Conservation (phyloP, 2,329 filamentous ascomycete genomes). For the Tolypocladium album region DNA sequence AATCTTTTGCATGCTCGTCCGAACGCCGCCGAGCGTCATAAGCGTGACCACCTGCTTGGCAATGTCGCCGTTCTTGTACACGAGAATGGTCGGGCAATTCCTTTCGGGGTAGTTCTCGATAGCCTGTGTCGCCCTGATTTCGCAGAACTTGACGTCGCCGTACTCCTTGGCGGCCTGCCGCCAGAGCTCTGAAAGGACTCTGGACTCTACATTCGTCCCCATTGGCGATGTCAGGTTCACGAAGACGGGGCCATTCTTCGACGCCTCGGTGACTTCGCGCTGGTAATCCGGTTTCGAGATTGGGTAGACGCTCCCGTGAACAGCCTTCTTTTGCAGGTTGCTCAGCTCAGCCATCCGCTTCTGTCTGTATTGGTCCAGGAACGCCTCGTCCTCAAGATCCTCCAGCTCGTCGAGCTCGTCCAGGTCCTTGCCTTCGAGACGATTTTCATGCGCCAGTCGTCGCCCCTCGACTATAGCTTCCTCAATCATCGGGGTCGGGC, state of each 20-base stretch:
- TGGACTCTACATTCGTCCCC: conserved; percentile 75
- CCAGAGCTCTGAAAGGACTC: conserved; percentile 78
- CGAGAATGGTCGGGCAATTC: conserved; percentile 87
- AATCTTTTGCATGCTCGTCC: conserved; percentile 61
- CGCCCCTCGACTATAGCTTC: conserved; percentile 82
- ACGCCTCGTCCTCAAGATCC: conserved; percentile 89
- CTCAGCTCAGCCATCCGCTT: conserved; percentile 79
- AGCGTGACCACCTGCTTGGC: conserved; percentile 87
- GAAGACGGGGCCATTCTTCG: conserved; percentile 55
- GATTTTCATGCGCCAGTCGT: conserved; percentile 77
- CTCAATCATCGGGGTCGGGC: conserved; percentile 90
- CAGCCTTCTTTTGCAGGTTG: conserved; percentile 60
- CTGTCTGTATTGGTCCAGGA: conserved; percentile 77
- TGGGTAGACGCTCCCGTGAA: conserved; percentile 87
- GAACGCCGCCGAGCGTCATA: conserved; percentile 62
- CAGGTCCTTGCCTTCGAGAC: conserved; percentile 86
- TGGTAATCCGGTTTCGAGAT: conserved; percentile 91
- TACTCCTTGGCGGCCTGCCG: conserved; percentile 72
- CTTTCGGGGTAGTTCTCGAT: conserved; percentile 94
- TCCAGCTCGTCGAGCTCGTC: conserved; percentile 91
- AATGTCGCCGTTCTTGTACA: conserved; percentile 90
- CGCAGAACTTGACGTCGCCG: conserved; percentile 94
- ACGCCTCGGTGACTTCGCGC: conserved; percentile 85
- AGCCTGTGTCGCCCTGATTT: conserved; percentile 84
- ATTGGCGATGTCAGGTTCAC: conserved; percentile 74